phyloP scores from a whole-genome alignment of 331 rosid species.

The Pyrus hybrid region DNA sequence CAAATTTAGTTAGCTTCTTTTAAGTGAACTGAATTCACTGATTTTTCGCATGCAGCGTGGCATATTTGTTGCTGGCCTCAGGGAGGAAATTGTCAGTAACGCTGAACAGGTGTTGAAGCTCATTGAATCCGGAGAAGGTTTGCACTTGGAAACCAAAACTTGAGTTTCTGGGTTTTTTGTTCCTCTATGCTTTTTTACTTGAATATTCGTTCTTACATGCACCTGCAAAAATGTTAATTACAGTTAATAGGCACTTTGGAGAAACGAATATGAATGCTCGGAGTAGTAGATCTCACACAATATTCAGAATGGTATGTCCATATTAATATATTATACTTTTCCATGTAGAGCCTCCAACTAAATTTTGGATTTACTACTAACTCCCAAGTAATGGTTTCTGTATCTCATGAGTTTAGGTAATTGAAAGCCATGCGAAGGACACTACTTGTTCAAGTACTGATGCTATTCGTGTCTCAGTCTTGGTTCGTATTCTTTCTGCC shows the following conservation, averaged over 20 bases:
- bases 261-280: constrained; percentile 90
- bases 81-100: constrained; percentile 72
- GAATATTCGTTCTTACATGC: not conserved
- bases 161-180: not conserved
- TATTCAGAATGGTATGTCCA: constrained; percentile 80
- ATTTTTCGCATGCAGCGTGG: constrained; percentile 57
- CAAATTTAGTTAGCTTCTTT: not conserved
- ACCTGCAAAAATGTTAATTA: not conserved
- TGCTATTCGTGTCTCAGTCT: constrained; percentile 82
- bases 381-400: not conserved
- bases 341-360: not conserved
- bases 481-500: constrained; percentile 45
- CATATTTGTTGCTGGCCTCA: constrained; percentile 84
- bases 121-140: constrained; percentile 81
- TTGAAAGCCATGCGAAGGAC: constrained; percentile 90
- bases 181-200: not conserved
- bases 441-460: constrained; percentile 34
- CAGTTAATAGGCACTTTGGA: constrained; percentile 92
- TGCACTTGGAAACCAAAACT: constrained; percentile 9
- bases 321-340: not conserved
- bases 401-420: constrained; percentile 42
- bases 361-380: not conserved
- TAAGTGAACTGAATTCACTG: constrained; percentile 11
- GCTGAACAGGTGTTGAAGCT: constrained; percentile 82
- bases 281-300: constrained; percentile 96